Evolutionary conservation across 2,329 filamentous ascomycete genomes (phyloP), one percentile per base, ranked within the genome.

Genomic region (Cordyceps militaris): DNA sequence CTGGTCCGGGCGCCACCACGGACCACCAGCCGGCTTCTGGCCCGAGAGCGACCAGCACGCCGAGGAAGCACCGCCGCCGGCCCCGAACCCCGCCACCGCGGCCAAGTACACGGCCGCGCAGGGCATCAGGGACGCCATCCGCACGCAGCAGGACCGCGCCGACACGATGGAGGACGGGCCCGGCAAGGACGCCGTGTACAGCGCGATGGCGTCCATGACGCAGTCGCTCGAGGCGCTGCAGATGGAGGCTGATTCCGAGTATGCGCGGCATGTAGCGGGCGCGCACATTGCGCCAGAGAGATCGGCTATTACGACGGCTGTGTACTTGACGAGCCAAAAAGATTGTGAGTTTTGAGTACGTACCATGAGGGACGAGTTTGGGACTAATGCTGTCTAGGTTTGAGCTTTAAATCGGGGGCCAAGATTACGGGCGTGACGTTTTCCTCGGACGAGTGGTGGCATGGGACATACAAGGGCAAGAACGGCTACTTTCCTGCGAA

Each of bases 221-320:
- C 60, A 62, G 13, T 68, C 69, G 48, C 63, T 79, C 26, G 71
- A 75, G 53, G 57, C 61, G 57, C 58, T 79, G 56, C 66, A 70
- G 59, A 60, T 77, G 6, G 73, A 78, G 64, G 77, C 74, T 2
- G 77, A 81, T 54, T 78, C 74, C 63, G 71, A 75, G 60, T 76
- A 76, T 60, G 78, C 76, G 30, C 69, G 70, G 60, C 73, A 76
- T 60, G 54, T 80, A 61, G 74, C 66, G 21, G 56, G 21, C 8
- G n/a, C 30, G 9, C n/a, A 34, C 7, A n/a, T 47, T n/a, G 14
- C 38, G 5, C 30, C 30, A 10, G 49, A 38, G 23, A 52, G 49
- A 40, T 36, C 28, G 3, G 48, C 16, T 4, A 51, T 50, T 6
- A 23, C 55, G n/a, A 55, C 21, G 42, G n/a, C 8, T 8, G 19